Base-by-base conservation (phyloP, 129 eudicot species). In the Arctium minus region DNA sequence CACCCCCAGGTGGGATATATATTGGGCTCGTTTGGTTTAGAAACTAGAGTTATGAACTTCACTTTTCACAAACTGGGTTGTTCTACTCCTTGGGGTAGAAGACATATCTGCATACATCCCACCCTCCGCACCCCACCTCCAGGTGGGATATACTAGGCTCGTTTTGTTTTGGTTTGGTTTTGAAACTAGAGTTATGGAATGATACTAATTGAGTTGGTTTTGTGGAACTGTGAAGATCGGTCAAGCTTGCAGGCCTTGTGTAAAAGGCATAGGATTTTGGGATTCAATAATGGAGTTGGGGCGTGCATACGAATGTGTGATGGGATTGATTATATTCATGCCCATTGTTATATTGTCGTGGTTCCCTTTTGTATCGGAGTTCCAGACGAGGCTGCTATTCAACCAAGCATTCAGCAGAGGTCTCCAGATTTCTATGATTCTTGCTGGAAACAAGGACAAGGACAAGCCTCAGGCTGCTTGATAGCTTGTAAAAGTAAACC, bases 331-430 rank as follows among this genome's bases (percentile, higher is more conserved):
- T 56, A 81, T 93, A 68, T 91, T 96, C 87, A 90, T 85, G 90
- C 99, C 97, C 0, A 78, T 96, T 17, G 99, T 89, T 7, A 84
- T 93, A 33, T 70, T 96, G 10, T 91, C 99, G n/a, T 93, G 98
- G 99, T 96, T 93, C 83, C 99, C 98, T 1, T 96, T 96, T 18
- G 96, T 96, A 35, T 93, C 95, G 0, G 99, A 96, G 65, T 96
- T 96, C 86, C 98, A 96, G 80, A 93, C 92, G 3, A 80, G 97
- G 75, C 77, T 96, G 82, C 90, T 96, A 48, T 96, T 96, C 77
- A 96, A 93, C 86, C 99, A 96, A 86, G 99, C 99, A 38, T 96
- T 96, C 87, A 96, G 98, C 29, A 87, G 95, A 89, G 99, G 99
- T 30, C 99, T 96, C 72, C 99, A 96, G 82, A 93, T 93, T 76